A percentile compares a stretch with the other conserved stretches of the same genome.
Evolutionary conservation across 2,329 filamentous ascomycete genomes (phyloP).

Genomic region (Colletotrichum sp.): DNA sequence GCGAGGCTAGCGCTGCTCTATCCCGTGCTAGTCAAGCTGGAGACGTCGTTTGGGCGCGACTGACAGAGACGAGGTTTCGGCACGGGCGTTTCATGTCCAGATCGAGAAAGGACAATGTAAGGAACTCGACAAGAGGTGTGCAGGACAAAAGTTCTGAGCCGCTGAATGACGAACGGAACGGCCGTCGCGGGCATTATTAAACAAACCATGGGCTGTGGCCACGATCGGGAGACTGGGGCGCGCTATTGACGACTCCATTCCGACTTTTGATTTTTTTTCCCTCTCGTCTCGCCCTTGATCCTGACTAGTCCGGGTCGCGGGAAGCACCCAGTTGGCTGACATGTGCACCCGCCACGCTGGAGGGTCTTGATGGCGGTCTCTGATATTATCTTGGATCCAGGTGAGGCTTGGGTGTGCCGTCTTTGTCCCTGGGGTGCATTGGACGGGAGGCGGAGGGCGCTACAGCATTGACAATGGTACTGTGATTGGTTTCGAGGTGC

Average conservation of each 20-base stretch:
- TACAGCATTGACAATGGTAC: neutral
- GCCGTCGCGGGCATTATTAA: neutral
- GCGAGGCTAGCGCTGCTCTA: neutral
- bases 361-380: neutral
- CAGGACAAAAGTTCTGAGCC: neutral
- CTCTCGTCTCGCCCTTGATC: neutral
- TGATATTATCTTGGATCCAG: neutral
- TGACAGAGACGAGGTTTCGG: slow-evolving; percentile 13
- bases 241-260: neutral
- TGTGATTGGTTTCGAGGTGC: neutral
- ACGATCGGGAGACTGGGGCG: neutral
- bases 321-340: slow-evolving; percentile 7
- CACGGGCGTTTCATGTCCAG: slow-evolving; percentile 16
- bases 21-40: neutral
- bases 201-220: neutral
- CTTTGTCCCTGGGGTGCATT: neutral
- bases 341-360: neutral
- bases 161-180: neutral
- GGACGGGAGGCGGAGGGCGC: neutral
- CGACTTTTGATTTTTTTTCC: neutral
- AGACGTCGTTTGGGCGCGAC: neutral
- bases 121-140: neutral
- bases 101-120: neutral
- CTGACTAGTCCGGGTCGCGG: slow-evolving; percentile 6
- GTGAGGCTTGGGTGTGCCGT: neutral